Evolutionary conservation across 768 basidiomycete species (phyloP).

Genomic region (Tylopilus sp.): DNA sequence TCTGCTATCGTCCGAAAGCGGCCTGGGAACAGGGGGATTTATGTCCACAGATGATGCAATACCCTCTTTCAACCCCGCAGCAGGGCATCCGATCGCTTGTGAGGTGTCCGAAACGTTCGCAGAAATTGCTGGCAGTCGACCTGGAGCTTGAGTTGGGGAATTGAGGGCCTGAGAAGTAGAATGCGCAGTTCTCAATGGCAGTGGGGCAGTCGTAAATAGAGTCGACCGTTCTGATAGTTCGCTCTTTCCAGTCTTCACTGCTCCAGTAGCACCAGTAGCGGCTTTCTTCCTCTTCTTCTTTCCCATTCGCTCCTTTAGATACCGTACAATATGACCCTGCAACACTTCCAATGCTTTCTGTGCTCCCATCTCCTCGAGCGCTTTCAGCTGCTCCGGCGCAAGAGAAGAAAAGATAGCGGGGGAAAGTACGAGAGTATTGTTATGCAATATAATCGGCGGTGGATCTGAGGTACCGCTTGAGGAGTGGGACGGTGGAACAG

Average conservation of each 20-base stretch:
- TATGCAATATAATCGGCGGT: constrained; percentile 74
- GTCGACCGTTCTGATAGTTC: constrained; percentile 24
- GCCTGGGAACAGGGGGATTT: constrained; percentile 31
- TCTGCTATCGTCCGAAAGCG: constrained; percentile 23
- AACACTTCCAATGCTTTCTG: constrained; percentile 77
- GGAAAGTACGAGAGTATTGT: constrained; percentile 79
- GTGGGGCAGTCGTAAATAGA: constrained; percentile 48
- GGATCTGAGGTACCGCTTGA: constrained; percentile 42
- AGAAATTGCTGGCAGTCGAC: neutral
- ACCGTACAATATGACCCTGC: constrained; percentile 81
- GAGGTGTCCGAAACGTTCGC: constrained; percentile 12
- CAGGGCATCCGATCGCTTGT: neutral
- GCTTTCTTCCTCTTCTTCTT: constrained; percentile 38
- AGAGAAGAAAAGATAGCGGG: constrained; percentile 82
- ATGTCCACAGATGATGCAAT: constrained; percentile 15
- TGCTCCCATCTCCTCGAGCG: constrained; percentile 77
- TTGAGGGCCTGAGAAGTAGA: neutral
- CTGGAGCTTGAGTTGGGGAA: neutral
- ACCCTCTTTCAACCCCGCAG: constrained; percentile 17
- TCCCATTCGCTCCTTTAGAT: constrained; percentile 68
- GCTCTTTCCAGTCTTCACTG: constrained; percentile 38
- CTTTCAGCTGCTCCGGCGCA: constrained; percentile 65
- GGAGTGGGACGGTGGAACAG: constrained; percentile 63
- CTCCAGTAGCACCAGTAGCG: constrained; percentile 32
- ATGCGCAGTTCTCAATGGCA: constrained; percentile 26